Conservation (phyloP, 768 basidiomycete genomes). For the Mycena floridula region DNA sequence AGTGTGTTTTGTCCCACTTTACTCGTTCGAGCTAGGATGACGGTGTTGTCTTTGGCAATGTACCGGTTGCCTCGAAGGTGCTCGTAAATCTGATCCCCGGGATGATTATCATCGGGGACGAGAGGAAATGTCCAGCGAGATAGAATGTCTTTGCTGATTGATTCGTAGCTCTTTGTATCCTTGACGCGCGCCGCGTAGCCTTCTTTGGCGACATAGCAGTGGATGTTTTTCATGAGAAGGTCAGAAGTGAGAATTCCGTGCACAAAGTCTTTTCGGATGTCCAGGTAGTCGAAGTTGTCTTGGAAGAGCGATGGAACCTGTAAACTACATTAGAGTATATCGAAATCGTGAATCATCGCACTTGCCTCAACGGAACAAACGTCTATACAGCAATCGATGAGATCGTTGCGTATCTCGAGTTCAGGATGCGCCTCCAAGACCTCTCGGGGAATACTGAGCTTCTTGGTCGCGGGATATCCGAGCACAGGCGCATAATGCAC, state of each 20-base stretch:
- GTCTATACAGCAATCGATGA: constrained; percentile 85
- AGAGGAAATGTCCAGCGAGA: constrained; percentile 94
- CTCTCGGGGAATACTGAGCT: constrained; percentile 71
- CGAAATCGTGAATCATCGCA: background rate
- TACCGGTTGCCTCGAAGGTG: constrained; percentile 87
- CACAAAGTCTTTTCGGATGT: constrained; percentile 89
- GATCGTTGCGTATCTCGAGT: constrained; percentile 82
- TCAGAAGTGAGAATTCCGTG: constrained; percentile 94
- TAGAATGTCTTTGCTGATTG: constrained; percentile 90
- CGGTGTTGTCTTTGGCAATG: constrained; percentile 71
- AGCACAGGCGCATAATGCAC: constrained; percentile 78
- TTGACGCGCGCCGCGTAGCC: constrained; percentile 92
- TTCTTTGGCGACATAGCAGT: constrained; percentile 82
- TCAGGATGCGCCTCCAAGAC: constrained; percentile 67
- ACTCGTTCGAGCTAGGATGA: constrained; percentile 80
- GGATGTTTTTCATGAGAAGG: constrained; percentile 89
- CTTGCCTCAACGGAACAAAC: constrained; percentile 89
- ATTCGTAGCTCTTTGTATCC: constrained; percentile 89
- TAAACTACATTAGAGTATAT: background rate
- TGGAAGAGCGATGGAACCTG: constrained; percentile 95
- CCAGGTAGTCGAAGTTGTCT: constrained; percentile 97
- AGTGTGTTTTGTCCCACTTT: constrained; percentile 77
- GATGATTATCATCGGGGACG: constrained; percentile 91
- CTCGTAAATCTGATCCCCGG: constrained; percentile 76
- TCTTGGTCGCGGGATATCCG: constrained; percentile 59